Evolutionary conservation across 2,329 filamentous ascomycete species (phyloP).

Genomic region (Diaporthe caulivora): DNA sequence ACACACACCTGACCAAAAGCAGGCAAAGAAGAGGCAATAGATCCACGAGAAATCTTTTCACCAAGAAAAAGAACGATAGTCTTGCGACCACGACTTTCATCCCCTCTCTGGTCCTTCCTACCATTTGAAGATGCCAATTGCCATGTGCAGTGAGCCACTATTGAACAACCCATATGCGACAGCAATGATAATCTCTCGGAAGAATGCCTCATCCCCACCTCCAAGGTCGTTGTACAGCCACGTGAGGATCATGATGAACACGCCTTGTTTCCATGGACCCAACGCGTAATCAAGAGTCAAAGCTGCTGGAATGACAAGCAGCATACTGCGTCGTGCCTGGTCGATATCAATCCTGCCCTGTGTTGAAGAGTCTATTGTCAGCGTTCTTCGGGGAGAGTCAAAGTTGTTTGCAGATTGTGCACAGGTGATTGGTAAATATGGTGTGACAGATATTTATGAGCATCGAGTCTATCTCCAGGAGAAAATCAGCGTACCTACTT

Average conservation of each 20-base stretch:
- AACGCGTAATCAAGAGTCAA: constrained; percentile 41
- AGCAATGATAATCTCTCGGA: constrained; percentile 43
- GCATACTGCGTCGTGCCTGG: too few relatives aligned
- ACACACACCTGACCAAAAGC: constrained; percentile 17
- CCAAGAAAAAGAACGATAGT: constrained; percentile 44
- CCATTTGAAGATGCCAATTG: constrained; percentile 37
- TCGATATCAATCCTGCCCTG: too few relatives aligned
- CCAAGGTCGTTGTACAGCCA: constrained; percentile 47
- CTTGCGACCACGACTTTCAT: constrained; percentile 42
- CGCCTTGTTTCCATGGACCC: constrained; percentile 42
- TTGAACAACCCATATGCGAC: constrained; percentile 45
- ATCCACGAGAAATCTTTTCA: constrained; percentile 31
- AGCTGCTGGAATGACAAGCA: too few relatives aligned
- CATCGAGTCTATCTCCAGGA: too few relatives aligned
- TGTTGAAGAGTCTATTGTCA: too few relatives aligned
- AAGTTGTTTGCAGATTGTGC: too few relatives aligned
- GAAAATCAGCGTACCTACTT: background rate
- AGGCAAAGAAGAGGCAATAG: constrained; percentile 14
- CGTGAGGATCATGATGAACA: constrained; percentile 42
- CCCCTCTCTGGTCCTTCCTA: constrained; percentile 44
- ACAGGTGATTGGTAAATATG: too few relatives aligned
- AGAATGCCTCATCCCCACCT: constrained; percentile 43
- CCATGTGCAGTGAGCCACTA: constrained; percentile 43
- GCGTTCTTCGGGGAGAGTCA: too few relatives aligned
- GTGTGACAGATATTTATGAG: too few relatives aligned